Base-by-base conservation (phyloP, 2,329 filamentous ascomycete genomes). In the Pestalotiopsis sp. region DNA sequence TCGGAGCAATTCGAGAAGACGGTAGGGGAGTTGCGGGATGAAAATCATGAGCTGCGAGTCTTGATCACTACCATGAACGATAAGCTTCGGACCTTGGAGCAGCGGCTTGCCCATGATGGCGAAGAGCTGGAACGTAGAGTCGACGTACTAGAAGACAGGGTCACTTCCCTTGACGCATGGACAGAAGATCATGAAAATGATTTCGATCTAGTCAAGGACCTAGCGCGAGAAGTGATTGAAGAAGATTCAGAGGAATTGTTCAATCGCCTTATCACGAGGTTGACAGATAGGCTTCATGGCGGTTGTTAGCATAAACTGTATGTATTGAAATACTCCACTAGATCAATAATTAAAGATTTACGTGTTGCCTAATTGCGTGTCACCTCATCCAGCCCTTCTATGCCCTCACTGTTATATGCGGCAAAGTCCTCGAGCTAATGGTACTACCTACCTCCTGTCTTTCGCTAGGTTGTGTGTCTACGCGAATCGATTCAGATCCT, bases 131-230 rank as follows among this genome's bases (percentile, higher is more conserved):
- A 65, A 13, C 63, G 63, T 38, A 56, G 44, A 65, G 26, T 65
- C 2, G 63, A 65, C n/a, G 44, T 14, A 4, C 17, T 57, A 11
- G 63, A 65, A 65, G 63, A 65, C 38, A 30, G 30, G 11, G 6
- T 65, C 48, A 57, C 63, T 11, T 65, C 63, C 48, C 44, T 65
- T 4, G 63, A 65, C 3, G 63, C 63, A 39, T 65, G 63, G 63
- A 65, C 63, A 14, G 63, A 56, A 40, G 63, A 65, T 55, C 61
- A 64, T 65, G 63, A 65, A 38, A 55, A 52, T 56, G 63, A 65
- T 57, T 40, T 44, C 10, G 48, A 39, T 22, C 40, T 56, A 56
- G 44, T 65, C 26, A 65, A 65, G n/a, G 63, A 65, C 9, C 3
- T 65, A 39, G 63, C 56, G n/a, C 63, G 63, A n/a, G 63, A 65